Evolutionary conservation across 2,329 filamentous ascomycete species (phyloP).

Genomic region (Exophiala sp.): DNA sequence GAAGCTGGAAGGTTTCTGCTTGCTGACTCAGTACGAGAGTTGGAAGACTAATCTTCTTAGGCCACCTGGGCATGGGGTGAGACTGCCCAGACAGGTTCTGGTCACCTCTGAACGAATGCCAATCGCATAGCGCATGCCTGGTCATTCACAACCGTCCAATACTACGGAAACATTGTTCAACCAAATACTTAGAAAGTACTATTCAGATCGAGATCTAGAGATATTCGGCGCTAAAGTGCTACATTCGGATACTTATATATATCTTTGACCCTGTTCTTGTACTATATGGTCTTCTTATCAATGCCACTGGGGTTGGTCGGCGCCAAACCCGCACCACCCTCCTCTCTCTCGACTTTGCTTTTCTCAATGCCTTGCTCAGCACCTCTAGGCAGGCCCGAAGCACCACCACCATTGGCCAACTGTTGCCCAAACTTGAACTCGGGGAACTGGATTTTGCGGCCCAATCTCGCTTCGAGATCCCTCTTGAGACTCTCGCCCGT

Average conservation of each 20-base stretch:
- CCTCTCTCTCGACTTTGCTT: background rate
- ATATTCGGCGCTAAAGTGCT: background rate
- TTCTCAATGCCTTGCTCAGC: background rate
- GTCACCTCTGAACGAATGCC: no score
- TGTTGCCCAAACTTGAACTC: conserved; percentile 10
- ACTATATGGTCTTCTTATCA: background rate
- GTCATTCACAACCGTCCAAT: no score
- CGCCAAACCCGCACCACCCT: background rate
- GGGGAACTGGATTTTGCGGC: conserved; percentile 14
- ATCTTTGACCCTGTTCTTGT: background rate
- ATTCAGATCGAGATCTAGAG: background rate
- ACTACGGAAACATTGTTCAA: no score
- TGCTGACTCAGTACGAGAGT: no score
- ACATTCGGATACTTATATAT: background rate
- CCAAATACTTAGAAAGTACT: no score
- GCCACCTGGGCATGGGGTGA: no score
- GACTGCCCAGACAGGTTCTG: no score
- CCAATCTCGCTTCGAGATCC: conserved; percentile 37
- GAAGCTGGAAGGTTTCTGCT: no score
- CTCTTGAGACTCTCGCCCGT: conserved; percentile 50
- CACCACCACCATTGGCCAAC: background rate
- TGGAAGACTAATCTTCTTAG: no score
- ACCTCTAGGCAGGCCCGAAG: background rate
- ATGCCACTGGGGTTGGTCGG: background rate
- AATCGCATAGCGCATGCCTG: no score